Evolutionary conservation across 2,329 filamentous ascomycete genomes (phyloP).

Genomic region (Penicillium corylophilum): DNA sequence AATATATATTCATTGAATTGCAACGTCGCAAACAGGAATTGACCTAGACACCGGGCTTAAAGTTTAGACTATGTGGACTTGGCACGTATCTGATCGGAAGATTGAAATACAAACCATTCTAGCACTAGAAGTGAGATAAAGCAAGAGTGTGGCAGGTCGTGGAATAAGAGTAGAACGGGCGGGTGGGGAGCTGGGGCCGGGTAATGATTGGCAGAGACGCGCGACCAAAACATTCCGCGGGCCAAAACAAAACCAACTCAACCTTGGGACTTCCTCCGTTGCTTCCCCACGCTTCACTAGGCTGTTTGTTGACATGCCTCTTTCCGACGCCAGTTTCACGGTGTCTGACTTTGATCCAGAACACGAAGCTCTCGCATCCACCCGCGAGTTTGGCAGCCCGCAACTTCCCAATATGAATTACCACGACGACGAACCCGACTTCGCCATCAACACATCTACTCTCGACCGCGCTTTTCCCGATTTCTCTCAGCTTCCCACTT

Average conservation of each 20-base stretch:
- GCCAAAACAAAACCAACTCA: slow-evolving; percentile 15
- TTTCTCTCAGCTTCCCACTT: slow-evolving; percentile 45
- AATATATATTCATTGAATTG: too few relatives aligned
- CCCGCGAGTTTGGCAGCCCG: slow-evolving; percentile 33
- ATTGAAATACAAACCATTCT: too few relatives aligned
- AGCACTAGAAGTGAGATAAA: neutral
- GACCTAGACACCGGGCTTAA: too few relatives aligned
- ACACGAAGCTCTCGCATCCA: slow-evolving; percentile 44
- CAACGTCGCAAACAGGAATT: too few relatives aligned
- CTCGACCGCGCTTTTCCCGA: slow-evolving; percentile 49
- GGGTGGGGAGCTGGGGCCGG: neutral
- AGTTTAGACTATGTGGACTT: too few relatives aligned
- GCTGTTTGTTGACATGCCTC: slow-evolving; percentile 16
- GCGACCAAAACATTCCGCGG: slow-evolving; percentile 18
- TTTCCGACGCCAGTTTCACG: slow-evolving; percentile 30
- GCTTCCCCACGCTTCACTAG: neutral
- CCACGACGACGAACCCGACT: slow-evolving; percentile 40
- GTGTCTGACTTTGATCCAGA: slow-evolving; percentile 44
- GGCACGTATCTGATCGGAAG: too few relatives aligned
- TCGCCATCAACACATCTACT: slow-evolving; percentile 48
- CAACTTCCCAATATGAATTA: slow-evolving; percentile 24
- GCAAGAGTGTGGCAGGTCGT: neutral
- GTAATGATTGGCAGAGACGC: slow-evolving; percentile 14
- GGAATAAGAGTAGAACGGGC: slow-evolving; percentile 2
- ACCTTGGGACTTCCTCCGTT: neutral